Conservation (phyloP, 176 grass and related monocot species). For the Triticum turgidum region DNA sequence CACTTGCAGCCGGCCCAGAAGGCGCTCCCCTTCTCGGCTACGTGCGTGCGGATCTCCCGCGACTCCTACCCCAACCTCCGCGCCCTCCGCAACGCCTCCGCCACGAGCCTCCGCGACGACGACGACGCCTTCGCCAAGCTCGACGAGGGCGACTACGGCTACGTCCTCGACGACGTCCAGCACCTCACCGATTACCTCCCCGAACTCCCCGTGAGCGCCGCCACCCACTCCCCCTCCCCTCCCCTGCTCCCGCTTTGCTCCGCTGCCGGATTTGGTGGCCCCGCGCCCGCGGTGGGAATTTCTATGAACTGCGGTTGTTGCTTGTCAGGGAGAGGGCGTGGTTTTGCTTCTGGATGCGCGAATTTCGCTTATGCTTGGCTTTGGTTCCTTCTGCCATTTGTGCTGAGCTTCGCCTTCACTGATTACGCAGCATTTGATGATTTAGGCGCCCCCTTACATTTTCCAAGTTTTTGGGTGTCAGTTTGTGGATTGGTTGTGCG, state of each 20-base stretch:
- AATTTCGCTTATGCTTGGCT: neutral
- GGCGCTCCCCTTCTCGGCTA: slow-evolving; percentile 70
- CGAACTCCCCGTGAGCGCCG: slow-evolving; percentile 60
- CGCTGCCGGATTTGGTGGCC: slow-evolving; percentile 2
- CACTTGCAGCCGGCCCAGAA: neutral
- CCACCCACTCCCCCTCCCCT: neutral
- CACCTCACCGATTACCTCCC: slow-evolving; percentile 87
- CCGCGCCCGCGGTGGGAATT: neutral
- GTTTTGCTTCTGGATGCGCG: neutral
- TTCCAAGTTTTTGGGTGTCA: neutral
- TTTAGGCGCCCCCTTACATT: neutral
- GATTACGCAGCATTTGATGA: neutral
- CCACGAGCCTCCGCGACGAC: slow-evolving; percentile 29
- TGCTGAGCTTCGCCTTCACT: neutral
- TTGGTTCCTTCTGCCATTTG: neutral
- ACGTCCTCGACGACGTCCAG: slow-evolving; percentile 90
- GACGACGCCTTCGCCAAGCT: slow-evolving; percentile 51
- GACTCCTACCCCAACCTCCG: slow-evolving; percentile 90
- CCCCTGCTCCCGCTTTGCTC: neutral
- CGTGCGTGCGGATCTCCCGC: slow-evolving; percentile 79
- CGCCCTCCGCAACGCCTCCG: slow-evolving; percentile 46
- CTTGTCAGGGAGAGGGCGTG: slow-evolving; percentile 1
- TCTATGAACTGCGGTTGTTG: neutral
- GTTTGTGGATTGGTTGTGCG: neutral
- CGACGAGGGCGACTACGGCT: slow-evolving; percentile 70